Evolutionary conservation across 805 yeast species (phyloP), one percentile per base, ranked within the genome.

Genomic region (Diddensiella santjacobensis): DNA sequence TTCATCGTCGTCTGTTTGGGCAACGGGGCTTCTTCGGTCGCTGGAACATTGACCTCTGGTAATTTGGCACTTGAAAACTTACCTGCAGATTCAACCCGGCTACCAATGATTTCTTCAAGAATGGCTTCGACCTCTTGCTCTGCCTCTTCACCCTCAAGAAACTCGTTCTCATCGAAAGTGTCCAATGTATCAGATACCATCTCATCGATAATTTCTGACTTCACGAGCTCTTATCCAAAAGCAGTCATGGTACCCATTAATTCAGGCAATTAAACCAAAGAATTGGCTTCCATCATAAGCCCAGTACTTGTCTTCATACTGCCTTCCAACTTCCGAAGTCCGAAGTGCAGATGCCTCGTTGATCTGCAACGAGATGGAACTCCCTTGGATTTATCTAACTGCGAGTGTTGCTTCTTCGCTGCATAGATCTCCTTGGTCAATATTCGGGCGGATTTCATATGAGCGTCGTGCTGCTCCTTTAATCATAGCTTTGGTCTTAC

Each of bases 161-260:
- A 86, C 17, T 78, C 84, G 42, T 77, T 83, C 24, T 82, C 87
- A 18, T 77, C 82, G 49, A 79, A 68, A 43, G 73, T 67, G 51
- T 90, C 98, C 51, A 91, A 72, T 53, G 87, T 81, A 62, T 93
- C 99, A 49, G 86, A 88, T 63, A 90, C 83, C 98, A 93, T 93
- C 63, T 93, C 99, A 56, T 87, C 87, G 45, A 93, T 88, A 40
- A 93, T 78, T 2, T 76, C 75, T 3, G 74, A 65, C 59, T 66
- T 64, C 79, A 86, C 81, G 58, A 91, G 74, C 67, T 93, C 99
- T 60, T 78, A 83, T 51, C 91, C 86, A 49, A 93, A 69, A 57
- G 84, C 95, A 60, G 84, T 84, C 86, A 91, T 88, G 0, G 95
- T 83, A 8, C 78, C 80, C 58, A 81, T 80, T 45, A 93, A 68